Percentiles rank a stretch among this genome's conserved stretches.
These are phyloP conservation scores for Spathaspora arborariae DNA, from an alignment of 805 yeast species.

Conservation along the genomic window DNA sequence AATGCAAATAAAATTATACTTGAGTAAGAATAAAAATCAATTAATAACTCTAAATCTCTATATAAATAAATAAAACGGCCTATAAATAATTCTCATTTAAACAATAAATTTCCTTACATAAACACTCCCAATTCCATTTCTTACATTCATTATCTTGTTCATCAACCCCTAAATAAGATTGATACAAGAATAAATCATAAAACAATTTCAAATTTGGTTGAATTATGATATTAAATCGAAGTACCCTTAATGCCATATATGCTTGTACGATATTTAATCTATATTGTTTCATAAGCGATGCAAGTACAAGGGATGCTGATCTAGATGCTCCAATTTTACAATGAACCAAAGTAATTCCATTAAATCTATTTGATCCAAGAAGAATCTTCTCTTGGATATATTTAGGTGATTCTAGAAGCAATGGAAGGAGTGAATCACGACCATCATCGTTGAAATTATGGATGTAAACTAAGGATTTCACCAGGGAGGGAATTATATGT, in stretches of 20 bases:
- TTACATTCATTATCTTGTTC: constrained; percentile 10
- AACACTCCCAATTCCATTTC: constrained; percentile 24
- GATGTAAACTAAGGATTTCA: constrained; percentile 21
- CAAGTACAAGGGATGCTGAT: constrained; percentile 39
- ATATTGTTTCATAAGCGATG: constrained; percentile 33
- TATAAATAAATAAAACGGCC: background rate
- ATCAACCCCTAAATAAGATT: constrained; percentile 17
- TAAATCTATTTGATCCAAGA: constrained; percentile 15
- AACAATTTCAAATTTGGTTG: constrained; percentile 39
- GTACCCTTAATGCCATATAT: constrained; percentile 34
- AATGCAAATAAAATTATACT: no score
- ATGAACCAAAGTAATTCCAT: constrained; percentile 24
- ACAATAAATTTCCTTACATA: constrained; percentile 27
- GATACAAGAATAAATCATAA: constrained; percentile 32
- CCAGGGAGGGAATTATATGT: constrained; percentile 1
- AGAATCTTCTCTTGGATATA: constrained; percentile 25
- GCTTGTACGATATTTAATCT: constrained; percentile 28
- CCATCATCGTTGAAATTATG: constrained; percentile 38
- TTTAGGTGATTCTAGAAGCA: constrained; percentile 27
- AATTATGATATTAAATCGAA: constrained; percentile 38
- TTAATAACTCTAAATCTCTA: background rate
- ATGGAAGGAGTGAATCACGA: constrained; percentile 26
- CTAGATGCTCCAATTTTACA: constrained; percentile 42
- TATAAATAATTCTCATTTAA: constrained; percentile 22
- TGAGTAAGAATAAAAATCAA: no score